Conservation (phyloP, 352 stramenopile species). For the Hyaloperonospora brassicae region DNA sequence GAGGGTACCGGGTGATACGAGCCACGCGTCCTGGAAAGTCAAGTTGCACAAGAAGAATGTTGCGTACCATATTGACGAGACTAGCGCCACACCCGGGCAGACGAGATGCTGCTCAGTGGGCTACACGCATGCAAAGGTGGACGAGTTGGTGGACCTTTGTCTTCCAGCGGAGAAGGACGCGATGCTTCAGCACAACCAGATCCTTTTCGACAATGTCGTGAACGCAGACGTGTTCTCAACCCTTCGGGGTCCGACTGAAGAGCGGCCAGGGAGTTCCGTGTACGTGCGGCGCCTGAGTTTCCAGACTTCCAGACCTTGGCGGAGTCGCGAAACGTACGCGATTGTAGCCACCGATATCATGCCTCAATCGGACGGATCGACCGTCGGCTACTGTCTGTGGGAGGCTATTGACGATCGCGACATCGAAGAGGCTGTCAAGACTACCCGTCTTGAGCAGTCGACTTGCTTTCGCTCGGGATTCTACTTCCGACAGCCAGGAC, state of each 20-base stretch:
- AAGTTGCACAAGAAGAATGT: constrained; percentile 33
- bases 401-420: constrained; percentile 34
- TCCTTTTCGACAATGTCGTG: constrained; percentile 42
- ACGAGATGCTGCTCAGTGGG: constrained; percentile 42
- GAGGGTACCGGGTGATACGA: constrained; percentile 27
- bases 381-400: constrained; percentile 51
- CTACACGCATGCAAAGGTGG: constrained; percentile 27
- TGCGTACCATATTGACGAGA: constrained; percentile 39
- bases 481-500: constrained; percentile 27
- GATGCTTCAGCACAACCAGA: constrained; percentile 32
- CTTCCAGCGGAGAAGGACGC: constrained; percentile 29
- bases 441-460: constrained; percentile 10
- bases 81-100: constrained; percentile 23
- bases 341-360: constrained; percentile 28
- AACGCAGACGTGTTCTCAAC: constrained; percentile 31
- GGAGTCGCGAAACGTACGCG: constrained; percentile 31
- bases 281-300: constrained; percentile 29
- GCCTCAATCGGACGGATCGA: constrained; percentile 30
- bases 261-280: constrained; percentile 25
- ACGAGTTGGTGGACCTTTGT: constrained; percentile 42
- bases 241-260: constrained; percentile 20
- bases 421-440: constrained; percentile 10
- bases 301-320: constrained; percentile 27
- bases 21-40: constrained; percentile 28
- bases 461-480: constrained; percentile 47